These are phyloP conservation scores for Elsinoe australis DNA, from an alignment of 2,329 filamentous ascomycete species.

Conservation along the genomic window DNA sequence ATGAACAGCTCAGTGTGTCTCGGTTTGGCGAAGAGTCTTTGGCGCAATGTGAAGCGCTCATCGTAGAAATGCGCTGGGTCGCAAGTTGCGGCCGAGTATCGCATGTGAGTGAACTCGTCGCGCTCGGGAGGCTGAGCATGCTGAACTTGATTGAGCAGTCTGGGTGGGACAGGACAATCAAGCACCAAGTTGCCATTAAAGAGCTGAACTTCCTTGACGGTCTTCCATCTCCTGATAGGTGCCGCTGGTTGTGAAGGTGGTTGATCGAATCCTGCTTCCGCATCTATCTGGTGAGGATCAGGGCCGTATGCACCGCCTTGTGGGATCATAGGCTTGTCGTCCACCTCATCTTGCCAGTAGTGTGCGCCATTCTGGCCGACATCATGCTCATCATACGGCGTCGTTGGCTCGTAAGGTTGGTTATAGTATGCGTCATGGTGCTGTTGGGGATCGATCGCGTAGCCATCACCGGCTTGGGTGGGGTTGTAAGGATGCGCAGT, in stretches of 20 bases:
- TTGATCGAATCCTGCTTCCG: slow-evolving; percentile 34
- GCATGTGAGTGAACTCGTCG: slow-evolving; percentile 84
- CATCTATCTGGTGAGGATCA: slow-evolving; percentile 42
- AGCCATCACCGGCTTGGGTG: slow-evolving; percentile 48
- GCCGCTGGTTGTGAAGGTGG: slow-evolving; percentile 48
- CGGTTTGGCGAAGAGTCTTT: slow-evolving; percentile 85
- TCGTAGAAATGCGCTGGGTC: slow-evolving; percentile 83
- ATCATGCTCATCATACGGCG: slow-evolving; percentile 20
- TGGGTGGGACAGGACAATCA: slow-evolving; percentile 89
- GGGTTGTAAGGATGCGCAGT: slow-evolving; percentile 35
- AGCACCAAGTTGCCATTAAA: slow-evolving; percentile 96
- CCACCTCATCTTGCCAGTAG: slow-evolving; percentile 60
- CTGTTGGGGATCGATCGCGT: slow-evolving; percentile 70
- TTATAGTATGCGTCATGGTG: slow-evolving; percentile 85
- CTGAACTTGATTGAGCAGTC: slow-evolving; percentile 75
- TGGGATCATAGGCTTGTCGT: slow-evolving; percentile 67
- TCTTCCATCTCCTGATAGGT: slow-evolving; percentile 86
- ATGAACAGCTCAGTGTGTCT: slow-evolving; percentile 93
- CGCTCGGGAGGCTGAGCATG: slow-evolving; percentile 73
- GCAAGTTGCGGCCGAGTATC: slow-evolving; percentile 90
- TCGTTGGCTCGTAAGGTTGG: slow-evolving; percentile 66
- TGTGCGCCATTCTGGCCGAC: slow-evolving; percentile 25
- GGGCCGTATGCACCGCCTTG: slow-evolving; percentile 55
- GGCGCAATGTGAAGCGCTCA: slow-evolving; percentile 82
- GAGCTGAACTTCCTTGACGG: slow-evolving; percentile 94